Conservation (phyloP, 2,329 filamentous ascomycete species). For the Monilinia laxa region DNA sequence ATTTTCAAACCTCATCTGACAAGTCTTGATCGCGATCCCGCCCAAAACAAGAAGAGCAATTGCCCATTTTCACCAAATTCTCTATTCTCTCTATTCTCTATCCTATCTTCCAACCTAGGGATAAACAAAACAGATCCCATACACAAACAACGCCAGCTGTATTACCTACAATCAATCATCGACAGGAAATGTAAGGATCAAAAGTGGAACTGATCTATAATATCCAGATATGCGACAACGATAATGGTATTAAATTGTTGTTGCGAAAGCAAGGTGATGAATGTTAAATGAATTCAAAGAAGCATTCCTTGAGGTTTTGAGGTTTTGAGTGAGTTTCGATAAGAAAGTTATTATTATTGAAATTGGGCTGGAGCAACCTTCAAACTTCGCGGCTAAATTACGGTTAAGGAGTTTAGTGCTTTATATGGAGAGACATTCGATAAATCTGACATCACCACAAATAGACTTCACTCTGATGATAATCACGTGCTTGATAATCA, state of each 20-base stretch:
- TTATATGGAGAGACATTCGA: too few species aligned
- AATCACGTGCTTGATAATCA: too few species aligned
- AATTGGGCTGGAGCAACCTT: not conserved
- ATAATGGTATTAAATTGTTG: not conserved
- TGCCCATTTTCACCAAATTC: slow-evolving; percentile 49
- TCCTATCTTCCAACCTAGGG: slow-evolving; percentile 4
- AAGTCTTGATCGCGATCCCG: slow-evolving; percentile 48
- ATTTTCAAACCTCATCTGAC: slow-evolving; percentile 53
- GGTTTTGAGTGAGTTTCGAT: slow-evolving; percentile 7
- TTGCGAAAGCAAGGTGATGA: slow-evolving; percentile 16
- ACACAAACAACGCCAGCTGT: slow-evolving; percentile 20
- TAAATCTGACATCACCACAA: too few species aligned
- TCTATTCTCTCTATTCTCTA: slow-evolving; percentile 12
- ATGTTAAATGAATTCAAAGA: slow-evolving; percentile 1
- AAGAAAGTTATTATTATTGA: slow-evolving; percentile 6
- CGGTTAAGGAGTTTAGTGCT: not conserved
- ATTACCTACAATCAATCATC: slow-evolving; percentile 22
- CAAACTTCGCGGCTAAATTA: slow-evolving; percentile 17
- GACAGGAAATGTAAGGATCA: not conserved
- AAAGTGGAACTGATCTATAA: not conserved
- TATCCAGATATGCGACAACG: slow-evolving; percentile 13
- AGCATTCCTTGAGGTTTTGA: slow-evolving; percentile 9
- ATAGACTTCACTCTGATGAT: too few species aligned
- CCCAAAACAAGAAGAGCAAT: slow-evolving; percentile 61
- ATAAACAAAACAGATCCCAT: slow-evolving; percentile 2